Conservation (phyloP, 2,329 filamentous ascomycete species). For the Ceratocystis eucalypticola region DNA sequence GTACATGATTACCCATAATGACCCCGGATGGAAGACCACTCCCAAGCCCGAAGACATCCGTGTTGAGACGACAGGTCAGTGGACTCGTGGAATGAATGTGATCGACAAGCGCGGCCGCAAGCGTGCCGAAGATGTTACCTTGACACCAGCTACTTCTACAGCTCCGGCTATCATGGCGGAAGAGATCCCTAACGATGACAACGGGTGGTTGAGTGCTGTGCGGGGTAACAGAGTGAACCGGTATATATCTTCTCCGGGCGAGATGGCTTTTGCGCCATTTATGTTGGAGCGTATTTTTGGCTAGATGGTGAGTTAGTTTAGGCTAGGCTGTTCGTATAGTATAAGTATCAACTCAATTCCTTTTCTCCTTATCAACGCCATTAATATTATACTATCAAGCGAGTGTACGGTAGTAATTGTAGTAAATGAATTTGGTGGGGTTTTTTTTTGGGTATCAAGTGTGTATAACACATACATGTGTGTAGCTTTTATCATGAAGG, state of each 20-base stretch:
- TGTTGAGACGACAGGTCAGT: slow-evolving; percentile 81
- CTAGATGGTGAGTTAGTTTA: slow-evolving; percentile 22
- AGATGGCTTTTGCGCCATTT: slow-evolving; percentile 50
- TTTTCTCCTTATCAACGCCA: slow-evolving; percentile 1
- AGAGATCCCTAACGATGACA: slow-evolving; percentile 55
- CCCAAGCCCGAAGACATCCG: slow-evolving; percentile 64
- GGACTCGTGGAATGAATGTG: slow-evolving; percentile 86
- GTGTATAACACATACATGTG: neutral
- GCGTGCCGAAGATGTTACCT: slow-evolving; percentile 32
- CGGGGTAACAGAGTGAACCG: slow-evolving; percentile 71
- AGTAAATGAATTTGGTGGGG: neutral
- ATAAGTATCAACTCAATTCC: neutral
- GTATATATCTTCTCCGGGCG: slow-evolving; percentile 56
- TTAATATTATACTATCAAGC: slow-evolving; percentile 1
- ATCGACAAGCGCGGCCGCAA: slow-evolving; percentile 57
- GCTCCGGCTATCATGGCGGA: slow-evolving; percentile 30
- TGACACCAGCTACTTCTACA: slow-evolving; percentile 30
- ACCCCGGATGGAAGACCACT: slow-evolving; percentile 44
- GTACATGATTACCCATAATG: slow-evolving; percentile 54
- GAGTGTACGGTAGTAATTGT: neutral
- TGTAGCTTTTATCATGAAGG: neutral
- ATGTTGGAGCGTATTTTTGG: slow-evolving; percentile 54
- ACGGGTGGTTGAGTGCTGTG: slow-evolving; percentile 57
- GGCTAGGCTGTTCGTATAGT: neutral
- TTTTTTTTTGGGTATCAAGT: slow-evolving; percentile 12